Conservation (phyloP, 495 filamentous ascomycete genomes). For the Hyaloscypha variabilis region DNA sequence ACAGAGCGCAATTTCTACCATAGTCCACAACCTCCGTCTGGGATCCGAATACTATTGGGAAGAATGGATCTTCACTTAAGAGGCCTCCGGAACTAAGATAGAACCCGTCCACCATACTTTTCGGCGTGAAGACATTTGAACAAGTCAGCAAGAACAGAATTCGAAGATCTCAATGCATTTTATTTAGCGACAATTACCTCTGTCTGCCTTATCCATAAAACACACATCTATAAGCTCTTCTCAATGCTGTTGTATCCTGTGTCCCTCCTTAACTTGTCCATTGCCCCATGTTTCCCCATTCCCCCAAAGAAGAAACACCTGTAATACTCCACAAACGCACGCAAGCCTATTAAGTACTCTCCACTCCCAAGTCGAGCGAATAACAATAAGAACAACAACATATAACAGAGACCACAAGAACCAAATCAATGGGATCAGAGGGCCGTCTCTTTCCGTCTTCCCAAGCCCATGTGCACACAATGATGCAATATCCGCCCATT, state of each 20-base stretch:
- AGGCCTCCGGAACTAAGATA: too few species aligned
- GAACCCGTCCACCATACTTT: not conserved
- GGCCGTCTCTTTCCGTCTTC: not conserved
- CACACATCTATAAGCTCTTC: constrained; percentile 7
- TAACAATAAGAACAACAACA: not conserved
- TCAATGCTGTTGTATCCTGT: constrained; percentile 2
- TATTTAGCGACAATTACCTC: constrained; percentile 1
- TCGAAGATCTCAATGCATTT: constrained; percentile 8
- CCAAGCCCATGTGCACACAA: not conserved
- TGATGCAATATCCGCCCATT: constrained; percentile 9
- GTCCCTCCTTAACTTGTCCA: not conserved
- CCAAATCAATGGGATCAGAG: not conserved
- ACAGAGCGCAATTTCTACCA: too few species aligned
- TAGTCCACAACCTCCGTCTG: too few species aligned
- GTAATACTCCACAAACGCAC: constrained; percentile 3
- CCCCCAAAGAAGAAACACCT: not conserved
- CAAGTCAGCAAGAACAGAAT: not conserved
- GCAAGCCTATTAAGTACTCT: not conserved
- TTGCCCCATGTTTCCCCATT: not conserved
- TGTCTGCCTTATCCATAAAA: not conserved
- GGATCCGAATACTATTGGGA: too few species aligned
- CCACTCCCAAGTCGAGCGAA: constrained; percentile 2
- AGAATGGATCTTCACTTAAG: too few species aligned
- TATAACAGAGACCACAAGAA: constrained; percentile 4
- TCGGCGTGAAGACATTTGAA: too few species aligned